phyloP scores from a whole-genome alignment of 305 asterid genomes.

The Ilex paraguariensis region DNA sequence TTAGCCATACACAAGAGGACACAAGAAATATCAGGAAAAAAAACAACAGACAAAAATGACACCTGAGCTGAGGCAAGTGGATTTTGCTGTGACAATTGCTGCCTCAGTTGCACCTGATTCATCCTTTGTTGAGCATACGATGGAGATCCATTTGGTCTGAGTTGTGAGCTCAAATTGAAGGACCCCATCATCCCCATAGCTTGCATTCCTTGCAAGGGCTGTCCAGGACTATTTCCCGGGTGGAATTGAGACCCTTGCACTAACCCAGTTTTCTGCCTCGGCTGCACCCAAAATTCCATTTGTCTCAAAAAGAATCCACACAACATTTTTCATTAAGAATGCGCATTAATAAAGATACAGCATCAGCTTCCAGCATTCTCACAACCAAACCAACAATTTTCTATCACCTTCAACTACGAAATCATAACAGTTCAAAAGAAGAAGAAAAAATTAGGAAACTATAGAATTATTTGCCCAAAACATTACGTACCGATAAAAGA shows the following conservation, averaged over 20 bases:
- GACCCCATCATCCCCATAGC: conserved; percentile 72
- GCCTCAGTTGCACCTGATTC: conserved; percentile 62
- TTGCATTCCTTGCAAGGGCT: conserved; percentile 70
- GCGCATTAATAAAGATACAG: no score
- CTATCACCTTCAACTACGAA: no score
- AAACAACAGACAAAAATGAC: conserved; percentile 7
- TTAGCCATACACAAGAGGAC: conserved; percentile 1
- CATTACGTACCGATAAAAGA: conserved; percentile 56
- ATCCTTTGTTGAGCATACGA: conserved; percentile 62
- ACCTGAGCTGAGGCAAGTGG: conserved; percentile 71
- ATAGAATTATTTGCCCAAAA: no score
- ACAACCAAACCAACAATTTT: neutral
- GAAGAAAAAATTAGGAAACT: no score
- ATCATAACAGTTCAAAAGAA: no score
- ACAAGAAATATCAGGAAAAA: neutral
- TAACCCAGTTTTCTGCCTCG: conserved; percentile 71
- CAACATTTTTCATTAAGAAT: neutral
- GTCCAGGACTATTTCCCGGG: conserved; percentile 72
- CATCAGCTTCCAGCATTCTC: no score
- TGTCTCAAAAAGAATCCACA: conserved; percentile 10
- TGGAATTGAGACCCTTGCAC: conserved; percentile 81
- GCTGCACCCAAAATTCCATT: conserved; percentile 46
- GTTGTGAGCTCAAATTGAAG: conserved; percentile 60
- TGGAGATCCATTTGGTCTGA: conserved; percentile 61
- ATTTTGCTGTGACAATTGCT: conserved; percentile 73